Conservation (phyloP, 2,329 filamentous ascomycete genomes). For the Mycocentrospora acerina region DNA sequence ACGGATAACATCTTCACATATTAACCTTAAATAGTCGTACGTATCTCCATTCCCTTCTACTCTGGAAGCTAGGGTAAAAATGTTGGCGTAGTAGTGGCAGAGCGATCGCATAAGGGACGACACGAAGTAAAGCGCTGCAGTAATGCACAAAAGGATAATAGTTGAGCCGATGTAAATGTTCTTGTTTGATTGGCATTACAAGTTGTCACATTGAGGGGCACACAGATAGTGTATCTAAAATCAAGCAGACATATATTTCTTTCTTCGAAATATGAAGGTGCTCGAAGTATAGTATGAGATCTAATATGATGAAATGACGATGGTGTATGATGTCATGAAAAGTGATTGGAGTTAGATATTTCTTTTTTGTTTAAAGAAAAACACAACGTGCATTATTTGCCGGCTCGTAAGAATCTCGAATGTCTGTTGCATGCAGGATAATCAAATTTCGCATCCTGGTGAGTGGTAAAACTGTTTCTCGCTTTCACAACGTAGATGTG, state of each 20-base stretch:
- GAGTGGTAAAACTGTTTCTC: too few relatives aligned
- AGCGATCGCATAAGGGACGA: conserved; percentile 16
- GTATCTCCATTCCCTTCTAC: background rate
- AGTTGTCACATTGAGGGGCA: too few relatives aligned
- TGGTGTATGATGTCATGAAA: conserved; percentile 35
- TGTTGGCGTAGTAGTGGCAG: conserved; percentile 17
- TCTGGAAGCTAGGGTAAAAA: background rate
- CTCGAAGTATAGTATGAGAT: background rate
- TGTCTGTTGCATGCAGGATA: too few relatives aligned
- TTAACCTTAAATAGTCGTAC: conserved; percentile 3
- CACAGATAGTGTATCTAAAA: too few relatives aligned
- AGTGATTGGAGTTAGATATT: background rate
- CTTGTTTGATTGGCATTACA: conserved; percentile 26
- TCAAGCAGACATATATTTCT: too few relatives aligned
- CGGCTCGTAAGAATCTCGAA: too few relatives aligned
- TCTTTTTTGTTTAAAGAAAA: background rate
- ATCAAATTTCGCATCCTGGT: too few relatives aligned
- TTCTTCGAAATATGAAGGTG: background rate
- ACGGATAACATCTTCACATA: conserved; percentile 31
- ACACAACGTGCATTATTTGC: too few relatives aligned
- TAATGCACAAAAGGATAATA: conserved; percentile 35
- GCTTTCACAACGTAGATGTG: too few relatives aligned
- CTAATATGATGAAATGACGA: conserved; percentile 1
- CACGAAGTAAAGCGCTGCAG: conserved; percentile 26
- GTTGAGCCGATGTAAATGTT: conserved; percentile 31